Evolutionary conservation across 2,329 filamentous ascomycete genomes (phyloP), one percentile per base, ranked within the genome.

Genomic region (Trichophyton mentagrophytes): DNA sequence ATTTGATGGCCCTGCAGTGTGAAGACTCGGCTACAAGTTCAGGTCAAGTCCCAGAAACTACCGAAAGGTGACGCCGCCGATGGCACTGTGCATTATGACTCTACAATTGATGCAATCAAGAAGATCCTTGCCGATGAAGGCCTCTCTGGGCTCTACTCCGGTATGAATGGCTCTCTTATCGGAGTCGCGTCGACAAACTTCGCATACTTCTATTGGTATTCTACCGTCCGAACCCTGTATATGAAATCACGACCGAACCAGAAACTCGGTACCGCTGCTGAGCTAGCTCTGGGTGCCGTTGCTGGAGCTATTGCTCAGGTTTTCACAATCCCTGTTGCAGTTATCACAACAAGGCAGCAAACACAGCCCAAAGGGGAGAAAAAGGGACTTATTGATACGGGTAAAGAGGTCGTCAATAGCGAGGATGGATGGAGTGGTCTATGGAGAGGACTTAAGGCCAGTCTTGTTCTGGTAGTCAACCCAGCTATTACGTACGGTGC

Each of bases 121-220:
- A 91, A 90, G 71, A 97, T 99, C 66, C 75, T 88, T 40, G 82
- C 85, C 61, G 85, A 85, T 59, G 93, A 99, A 67, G 93, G 93
- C 36, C 61, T 93, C 7, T 69, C 78, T 55, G 93, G 93, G 5
- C 82, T 99, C 6, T 99, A 99, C 70, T 85, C 88, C 59, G 93
- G 93, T 63, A 91, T 99, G 72, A 81, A 84, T 63, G 91, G 92
- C 58, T 85, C 91, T 3, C 79, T 99, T 17, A 77, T 97, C 58
- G 93, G 93, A 60, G 93, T 99, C 40, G 92, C 90, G 1, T 96
- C 91, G 27, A 97, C 92, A 59, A 99, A 99, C 75, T 99, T 99
- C 72, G 93, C 93, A 69, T 99, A 99, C 77, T 99, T 99, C 73
- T 99, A 99, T 78, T 97, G 92, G 91, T 97, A 97, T 73, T 92